Percentiles rank a stretch among this genome's conserved stretches.
phyloP scores from a whole-genome alignment of 148 eudicot genomes.

The Spergularia bocconei region DNA sequence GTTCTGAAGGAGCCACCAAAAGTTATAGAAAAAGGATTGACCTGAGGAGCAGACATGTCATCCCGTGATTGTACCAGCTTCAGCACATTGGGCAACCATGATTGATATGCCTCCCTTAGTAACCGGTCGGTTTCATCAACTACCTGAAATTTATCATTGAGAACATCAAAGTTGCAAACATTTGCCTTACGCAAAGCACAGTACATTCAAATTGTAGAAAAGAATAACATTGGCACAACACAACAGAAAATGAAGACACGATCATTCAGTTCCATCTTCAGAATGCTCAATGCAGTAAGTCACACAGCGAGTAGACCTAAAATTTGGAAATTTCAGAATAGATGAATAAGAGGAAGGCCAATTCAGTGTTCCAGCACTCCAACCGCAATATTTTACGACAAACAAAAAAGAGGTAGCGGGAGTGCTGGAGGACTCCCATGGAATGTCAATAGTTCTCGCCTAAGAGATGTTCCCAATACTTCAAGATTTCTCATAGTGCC shows the following conservation, averaged over 20 bases:
- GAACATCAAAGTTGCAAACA: neutral
- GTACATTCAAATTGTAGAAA: neutral
- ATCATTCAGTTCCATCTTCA: neutral
- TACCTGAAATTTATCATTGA: conserved; percentile 43
- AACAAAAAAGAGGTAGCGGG: no score
- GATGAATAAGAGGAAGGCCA: neutral
- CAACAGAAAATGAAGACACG: neutral
- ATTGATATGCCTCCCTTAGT: conserved; percentile 87
- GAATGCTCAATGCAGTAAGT: neutral
- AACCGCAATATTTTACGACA: no score
- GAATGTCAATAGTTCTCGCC: no score
- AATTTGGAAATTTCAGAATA: neutral
- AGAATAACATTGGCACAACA: neutral
- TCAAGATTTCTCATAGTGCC: no score
- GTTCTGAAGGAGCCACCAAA: conserved; percentile 65
- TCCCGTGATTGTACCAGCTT: conserved; percentile 46
- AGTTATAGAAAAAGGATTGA: conserved; percentile 25
- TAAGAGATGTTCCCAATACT: no score
- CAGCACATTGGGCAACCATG: conserved; percentile 89
- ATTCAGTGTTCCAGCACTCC: no score
- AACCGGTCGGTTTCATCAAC: conserved; percentile 98
- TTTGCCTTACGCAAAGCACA: neutral
- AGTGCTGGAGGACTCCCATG: no score
- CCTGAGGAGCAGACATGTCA: conserved; percentile 31
- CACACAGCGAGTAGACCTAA: neutral